Conservation (phyloP, 2,329 filamentous ascomycete genomes). For the Aspergillus sp. region DNA sequence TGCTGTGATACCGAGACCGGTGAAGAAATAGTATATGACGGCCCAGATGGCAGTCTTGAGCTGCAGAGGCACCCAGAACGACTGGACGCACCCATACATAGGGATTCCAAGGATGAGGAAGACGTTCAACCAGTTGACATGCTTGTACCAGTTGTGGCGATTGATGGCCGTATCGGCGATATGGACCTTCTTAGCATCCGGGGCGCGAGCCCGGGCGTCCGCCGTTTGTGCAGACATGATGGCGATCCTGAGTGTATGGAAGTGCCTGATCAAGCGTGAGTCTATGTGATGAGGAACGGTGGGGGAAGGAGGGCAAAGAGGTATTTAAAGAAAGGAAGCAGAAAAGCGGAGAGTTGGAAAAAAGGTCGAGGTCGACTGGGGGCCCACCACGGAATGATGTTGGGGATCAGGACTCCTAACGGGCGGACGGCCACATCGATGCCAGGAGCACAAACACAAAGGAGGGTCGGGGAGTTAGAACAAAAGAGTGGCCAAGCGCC, state of each 20-base stretch:
- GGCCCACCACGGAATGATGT: constrained; percentile 21
- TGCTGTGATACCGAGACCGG: constrained; percentile 75
- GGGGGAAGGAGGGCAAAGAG: constrained; percentile 1
- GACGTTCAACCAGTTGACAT: constrained; percentile 92
- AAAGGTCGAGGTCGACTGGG: constrained; percentile 13
- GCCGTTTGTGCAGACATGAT: constrained; percentile 38
- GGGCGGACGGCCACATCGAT: neutral
- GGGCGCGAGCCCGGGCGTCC: constrained; percentile 34
- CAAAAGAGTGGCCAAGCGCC: constrained; percentile 15
- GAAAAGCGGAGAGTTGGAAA: constrained; percentile 13
- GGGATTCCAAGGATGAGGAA: constrained; percentile 78
- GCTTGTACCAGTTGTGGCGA: constrained; percentile 81
- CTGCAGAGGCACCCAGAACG: constrained; percentile 75
- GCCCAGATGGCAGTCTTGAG: constrained; percentile 72
- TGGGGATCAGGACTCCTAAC: constrained; percentile 15
- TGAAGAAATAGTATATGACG: constrained; percentile 79
- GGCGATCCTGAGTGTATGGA: constrained; percentile 3
- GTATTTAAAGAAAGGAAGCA: constrained; percentile 14
- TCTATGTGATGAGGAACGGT: neutral
- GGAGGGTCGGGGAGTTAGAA: constrained; percentile 7
- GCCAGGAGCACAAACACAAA: constrained; percentile 11
- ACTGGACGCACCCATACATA: constrained; percentile 67
- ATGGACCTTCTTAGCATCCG: constrained; percentile 69
- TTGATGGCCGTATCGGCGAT: constrained; percentile 83
- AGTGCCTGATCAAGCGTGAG: neutral